phyloP scores from a whole-genome alignment of 2,329 filamentous ascomycete genomes.

The Neurospora crassa region DNA sequence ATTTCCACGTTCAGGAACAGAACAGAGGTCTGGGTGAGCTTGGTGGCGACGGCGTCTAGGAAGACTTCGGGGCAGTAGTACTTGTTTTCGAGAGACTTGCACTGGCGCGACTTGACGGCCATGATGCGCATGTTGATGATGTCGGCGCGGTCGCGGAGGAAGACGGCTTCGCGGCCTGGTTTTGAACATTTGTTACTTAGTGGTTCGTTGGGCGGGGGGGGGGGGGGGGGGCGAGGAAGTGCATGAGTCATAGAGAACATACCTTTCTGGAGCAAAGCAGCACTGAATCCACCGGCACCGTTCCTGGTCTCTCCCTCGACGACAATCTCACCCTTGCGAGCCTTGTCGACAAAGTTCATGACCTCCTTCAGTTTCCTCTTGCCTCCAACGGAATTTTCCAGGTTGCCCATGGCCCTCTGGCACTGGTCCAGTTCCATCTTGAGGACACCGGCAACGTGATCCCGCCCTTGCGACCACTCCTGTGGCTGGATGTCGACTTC shows the following conservation, averaged over 20 bases:
- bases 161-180: conserved; percentile 80
- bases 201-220: too few species aligned
- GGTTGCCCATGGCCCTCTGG: conserved; percentile 63
- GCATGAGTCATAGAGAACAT: conserved; percentile 17
- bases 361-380: conserved; percentile 82
- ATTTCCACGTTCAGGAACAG: conserved; percentile 96
- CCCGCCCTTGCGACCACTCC: conserved; percentile 79
- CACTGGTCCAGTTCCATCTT: conserved; percentile 81
- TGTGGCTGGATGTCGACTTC: conserved; percentile 89
- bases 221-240: conserved; percentile 1
- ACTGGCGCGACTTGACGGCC: conserved; percentile 86
- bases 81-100: conserved; percentile 74
- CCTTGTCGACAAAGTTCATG: conserved; percentile 81
- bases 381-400: conserved; percentile 73
- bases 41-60: conserved; percentile 92
- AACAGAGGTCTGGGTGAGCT: conserved; percentile 88
- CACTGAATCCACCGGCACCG: conserved; percentile 89
- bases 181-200: conserved; percentile 12
- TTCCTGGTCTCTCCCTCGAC: conserved; percentile 75
- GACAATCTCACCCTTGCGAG: conserved; percentile 73
- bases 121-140: conserved; percentile 84
- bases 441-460: conserved; percentile 71
- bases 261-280: conserved; percentile 77
- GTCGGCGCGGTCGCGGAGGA: conserved; percentile 83
- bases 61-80: conserved; percentile 97